Conservation (phyloP, 140 eudicot genomes). For the Stevia rebaudiana region DNA sequence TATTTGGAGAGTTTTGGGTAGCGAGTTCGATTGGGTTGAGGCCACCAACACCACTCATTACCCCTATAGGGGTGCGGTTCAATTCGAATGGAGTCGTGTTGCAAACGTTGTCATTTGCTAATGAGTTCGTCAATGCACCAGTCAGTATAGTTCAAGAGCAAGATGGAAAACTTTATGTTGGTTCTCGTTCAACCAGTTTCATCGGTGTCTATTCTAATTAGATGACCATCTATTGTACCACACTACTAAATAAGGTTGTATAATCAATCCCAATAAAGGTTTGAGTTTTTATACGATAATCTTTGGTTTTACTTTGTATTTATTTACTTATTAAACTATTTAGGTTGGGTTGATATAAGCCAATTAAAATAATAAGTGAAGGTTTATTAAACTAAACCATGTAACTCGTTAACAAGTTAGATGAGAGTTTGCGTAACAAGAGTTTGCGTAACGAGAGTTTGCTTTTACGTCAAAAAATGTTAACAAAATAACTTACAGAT, state of each 20-base stretch:
- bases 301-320: neutral
- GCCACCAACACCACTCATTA: conserved; percentile 4
- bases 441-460: too few species aligned
- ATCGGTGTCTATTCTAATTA: conserved; percentile 30
- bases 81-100: conserved; percentile 23
- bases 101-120: conserved; percentile 18
- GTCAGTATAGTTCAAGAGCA: conserved; percentile 29
- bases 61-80: conserved; percentile 24
- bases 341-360: neutral
- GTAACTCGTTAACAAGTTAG: neutral
- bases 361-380: neutral
- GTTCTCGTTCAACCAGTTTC: conserved; percentile 20
- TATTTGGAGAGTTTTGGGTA: conserved; percentile 33
- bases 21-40: conserved; percentile 7
- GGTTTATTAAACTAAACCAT: neutral
- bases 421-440: too few species aligned
- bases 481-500: too few species aligned
- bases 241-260: too few species aligned
- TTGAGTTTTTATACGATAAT: neutral
- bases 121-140: conserved; percentile 11
- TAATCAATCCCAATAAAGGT: neutral
- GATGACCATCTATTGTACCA: neutral
- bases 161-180: conserved; percentile 16
- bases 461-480: too few species aligned
- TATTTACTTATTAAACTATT: neutral